Base-by-base conservation (phyloP, 331 rosid genomes). In the Rosa hybrid region DNA sequence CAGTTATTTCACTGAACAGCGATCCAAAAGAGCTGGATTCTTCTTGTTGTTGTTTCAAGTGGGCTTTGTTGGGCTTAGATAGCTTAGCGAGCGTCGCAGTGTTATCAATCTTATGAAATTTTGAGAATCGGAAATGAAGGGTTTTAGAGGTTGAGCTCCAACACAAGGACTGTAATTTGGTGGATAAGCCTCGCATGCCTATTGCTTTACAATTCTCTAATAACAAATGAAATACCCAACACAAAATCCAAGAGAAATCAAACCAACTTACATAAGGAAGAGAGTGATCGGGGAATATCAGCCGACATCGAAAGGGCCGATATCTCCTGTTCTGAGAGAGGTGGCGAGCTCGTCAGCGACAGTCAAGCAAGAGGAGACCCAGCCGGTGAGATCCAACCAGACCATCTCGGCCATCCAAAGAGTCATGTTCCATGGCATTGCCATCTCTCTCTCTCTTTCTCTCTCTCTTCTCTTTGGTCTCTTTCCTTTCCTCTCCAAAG, bases 301-400 rank as follows among this genome's bases (percentile, higher is more conserved):
- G 70, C 89, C 83, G 18, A 77, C 81, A 75, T 80, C 81, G 75
- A 86, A 83, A 64, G 87, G 80, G 44, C 85, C 85, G 76, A 91
- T 84, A 81, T 91, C 97, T 3, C 97, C 94, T 13, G 92, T 85
- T 12, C 94, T 86, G 16, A 91, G 89, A 84, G 97, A 87, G 62
- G 87, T 12, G 6, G 97, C 97, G 68, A 91, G 79, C 68, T 91
- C 97, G 68, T 91, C 94, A 53, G 97, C 97, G 62, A 90, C 86
- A 34, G 85, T 86, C 71, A 91, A 81, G 76, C 94, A 91, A 1
- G 97, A 91, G 79, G 86, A 57, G 45, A 91, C 82, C 94, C 94
- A 91, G 1, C 92, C 92, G 62, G 74, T 64, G 0, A 91, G 83
- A 83, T 87, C 92, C 21, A 87, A 14, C 94, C 91, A 90, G 2